Evolutionary conservation across 2,329 filamentous ascomycete genomes (phyloP).

Genomic region (Talaromyces rugulosus): DNA sequence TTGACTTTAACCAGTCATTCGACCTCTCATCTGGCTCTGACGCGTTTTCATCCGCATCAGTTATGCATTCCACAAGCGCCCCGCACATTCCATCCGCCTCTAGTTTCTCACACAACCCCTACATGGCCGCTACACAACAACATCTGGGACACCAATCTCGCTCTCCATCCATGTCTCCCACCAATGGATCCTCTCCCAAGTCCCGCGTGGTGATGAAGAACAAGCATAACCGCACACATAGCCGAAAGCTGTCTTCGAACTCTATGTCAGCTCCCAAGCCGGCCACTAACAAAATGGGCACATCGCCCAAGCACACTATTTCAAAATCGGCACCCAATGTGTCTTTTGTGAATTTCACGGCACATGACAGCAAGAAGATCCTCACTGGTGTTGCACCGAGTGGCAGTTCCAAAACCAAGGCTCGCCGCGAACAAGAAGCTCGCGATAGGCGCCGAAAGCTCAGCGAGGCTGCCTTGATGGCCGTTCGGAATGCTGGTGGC

Average conservation of each 20-base stretch:
- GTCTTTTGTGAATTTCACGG: slow-evolving; percentile 87
- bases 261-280: slow-evolving; percentile 28
- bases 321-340: slow-evolving; percentile 40
- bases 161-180: slow-evolving; percentile 37
- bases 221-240: slow-evolving; percentile 33
- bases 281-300: slow-evolving; percentile 24
- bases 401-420: slow-evolving; percentile 90
- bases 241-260: slow-evolving; percentile 37
- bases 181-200: slow-evolving; percentile 26
- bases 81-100: slow-evolving; percentile 12
- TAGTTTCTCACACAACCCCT: slow-evolving; percentile 10
- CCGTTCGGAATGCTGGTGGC: slow-evolving; percentile 42
- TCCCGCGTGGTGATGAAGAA: slow-evolving; percentile 22
- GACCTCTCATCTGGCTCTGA: slow-evolving; percentile 27
- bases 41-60: slow-evolving; percentile 22
- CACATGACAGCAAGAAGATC: slow-evolving; percentile 70
- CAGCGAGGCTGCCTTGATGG: slow-evolving; percentile 39
- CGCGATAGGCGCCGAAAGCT: slow-evolving; percentile 62
- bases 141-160: slow-evolving; percentile 23
- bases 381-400: slow-evolving; percentile 88
- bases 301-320: slow-evolving; percentile 25
- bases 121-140: slow-evolving; percentile 18
- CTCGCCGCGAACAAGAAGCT: slow-evolving; percentile 83
- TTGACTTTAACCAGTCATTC: slow-evolving; percentile 34
- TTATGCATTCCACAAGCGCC: slow-evolving; percentile 18